Conservation (phyloP, 1,139 yeast genomes). For the Suhomyces guaymorum region DNA sequence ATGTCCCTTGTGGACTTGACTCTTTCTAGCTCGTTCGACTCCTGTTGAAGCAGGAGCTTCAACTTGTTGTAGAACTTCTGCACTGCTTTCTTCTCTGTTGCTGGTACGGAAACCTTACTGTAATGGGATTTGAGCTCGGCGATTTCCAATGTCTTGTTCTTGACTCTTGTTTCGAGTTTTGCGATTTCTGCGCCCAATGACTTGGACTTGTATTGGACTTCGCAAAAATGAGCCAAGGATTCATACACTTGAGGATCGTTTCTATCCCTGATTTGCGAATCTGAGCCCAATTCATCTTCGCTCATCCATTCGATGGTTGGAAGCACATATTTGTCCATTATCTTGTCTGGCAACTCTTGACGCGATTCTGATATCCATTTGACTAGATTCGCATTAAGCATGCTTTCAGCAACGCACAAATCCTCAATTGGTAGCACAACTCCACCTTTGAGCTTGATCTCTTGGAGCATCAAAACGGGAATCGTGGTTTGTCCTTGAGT, state of each 20-base stretch:
- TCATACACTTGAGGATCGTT: conserved; percentile 40
- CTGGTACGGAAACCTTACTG: conserved; percentile 37
- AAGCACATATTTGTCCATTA: conserved; percentile 57
- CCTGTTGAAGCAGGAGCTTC: conserved; percentile 49
- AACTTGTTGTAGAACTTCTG: conserved; percentile 52
- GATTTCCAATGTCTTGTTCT: conserved; percentile 45
- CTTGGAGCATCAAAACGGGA: conserved; percentile 54
- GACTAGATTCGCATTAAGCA: conserved; percentile 55
- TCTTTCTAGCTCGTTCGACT: conserved; percentile 45
- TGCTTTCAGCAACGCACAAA: conserved; percentile 26
- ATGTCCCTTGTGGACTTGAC: conserved; percentile 37
- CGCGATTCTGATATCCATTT: conserved; percentile 73
- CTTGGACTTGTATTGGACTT: conserved; percentile 55
- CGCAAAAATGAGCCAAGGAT: conserved; percentile 74
- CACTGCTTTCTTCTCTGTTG: conserved; percentile 51
- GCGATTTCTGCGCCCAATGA: conserved; percentile 46
- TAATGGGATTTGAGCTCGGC: conserved; percentile 49
- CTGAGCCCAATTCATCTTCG: not conserved
- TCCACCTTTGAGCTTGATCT: conserved; percentile 19
- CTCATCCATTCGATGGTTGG: conserved; percentile 30
- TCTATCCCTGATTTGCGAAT: not conserved
- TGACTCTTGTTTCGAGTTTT: conserved; percentile 40
- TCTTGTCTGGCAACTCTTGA: conserved; percentile 60
- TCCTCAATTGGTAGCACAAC: conserved; percentile 21
- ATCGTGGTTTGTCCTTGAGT: conserved; percentile 50